Evolutionary conservation across 164 flowering plant species (phyloP).

Genomic region (Paratinospora sagittata): DNA sequence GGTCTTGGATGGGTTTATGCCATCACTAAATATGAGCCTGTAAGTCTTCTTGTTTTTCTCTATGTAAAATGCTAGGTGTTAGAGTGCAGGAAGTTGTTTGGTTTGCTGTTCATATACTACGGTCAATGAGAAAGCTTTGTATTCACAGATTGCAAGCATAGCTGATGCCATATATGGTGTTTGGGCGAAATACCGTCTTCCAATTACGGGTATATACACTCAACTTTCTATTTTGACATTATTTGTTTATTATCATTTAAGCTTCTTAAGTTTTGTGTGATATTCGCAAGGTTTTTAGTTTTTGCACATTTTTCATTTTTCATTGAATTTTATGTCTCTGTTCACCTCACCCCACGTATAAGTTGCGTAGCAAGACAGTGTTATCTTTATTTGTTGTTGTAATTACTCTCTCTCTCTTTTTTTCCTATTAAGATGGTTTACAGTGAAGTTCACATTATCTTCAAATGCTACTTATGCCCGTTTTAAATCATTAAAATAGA

Average conservation of each 20-base stretch:
- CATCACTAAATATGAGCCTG: conserved; percentile 83
- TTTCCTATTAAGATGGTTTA: too few species aligned
- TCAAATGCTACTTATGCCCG: too few species aligned
- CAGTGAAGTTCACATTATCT: too few species aligned
- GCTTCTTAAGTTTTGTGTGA: not conserved
- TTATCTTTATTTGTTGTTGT: too few species aligned
- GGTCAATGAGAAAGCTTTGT: not conserved
- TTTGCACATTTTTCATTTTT: not conserved
- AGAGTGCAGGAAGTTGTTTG: not conserved
- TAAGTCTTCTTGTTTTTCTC: conserved; percentile 24
- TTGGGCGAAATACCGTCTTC: conserved; percentile 32
- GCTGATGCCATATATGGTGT: conserved; percentile 24
- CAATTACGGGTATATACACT: conserved; percentile 23
- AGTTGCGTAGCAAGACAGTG: too few species aligned
- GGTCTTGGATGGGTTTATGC: conserved; percentile 98
- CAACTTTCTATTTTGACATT: not conserved
- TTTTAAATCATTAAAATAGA: too few species aligned
- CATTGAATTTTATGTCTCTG: not conserved
- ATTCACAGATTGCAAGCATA: conserved; percentile 21
- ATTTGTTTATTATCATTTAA: not conserved
- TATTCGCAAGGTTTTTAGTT: not conserved
- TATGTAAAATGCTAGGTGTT: not conserved
- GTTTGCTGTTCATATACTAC: not conserved
- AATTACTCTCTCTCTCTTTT: too few species aligned
- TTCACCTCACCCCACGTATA: not conserved